A percentile compares a stretch with the other conserved stretches of the same genome.
phyloP scores from a whole-genome alignment of 371 early-diverging fungal genomes.

The Vairimorpha necatrix region DNA sequence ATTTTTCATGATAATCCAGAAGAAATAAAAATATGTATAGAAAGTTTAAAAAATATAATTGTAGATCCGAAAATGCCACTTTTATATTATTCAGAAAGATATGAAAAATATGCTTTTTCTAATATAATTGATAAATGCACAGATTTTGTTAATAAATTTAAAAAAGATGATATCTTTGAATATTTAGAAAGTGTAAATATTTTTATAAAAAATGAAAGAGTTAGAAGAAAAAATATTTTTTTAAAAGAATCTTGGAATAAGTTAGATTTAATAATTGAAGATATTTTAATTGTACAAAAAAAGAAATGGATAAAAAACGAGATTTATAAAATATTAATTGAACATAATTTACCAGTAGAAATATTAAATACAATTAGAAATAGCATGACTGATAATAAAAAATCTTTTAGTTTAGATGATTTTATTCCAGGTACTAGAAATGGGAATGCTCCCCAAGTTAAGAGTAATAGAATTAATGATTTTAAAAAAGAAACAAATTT shows the following conservation, averaged over 20 bases:
- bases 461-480: neutral
- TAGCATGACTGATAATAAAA: neutral
- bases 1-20: conserved; percentile 13
- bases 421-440: neutral
- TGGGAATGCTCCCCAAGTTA: neutral
- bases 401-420: neutral
- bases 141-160: neutral
- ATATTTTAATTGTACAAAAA: conserved; percentile 28
- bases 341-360: conserved; percentile 31
- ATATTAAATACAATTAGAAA: conserved; percentile 12
- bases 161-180: neutral
- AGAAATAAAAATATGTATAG: conserved; percentile 9
- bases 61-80: conserved; percentile 22
- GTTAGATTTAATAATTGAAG: conserved; percentile 22
- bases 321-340: conserved; percentile 19
- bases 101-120: conserved; percentile 39
- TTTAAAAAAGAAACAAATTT: neutral
- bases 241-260: conserved; percentile 31
- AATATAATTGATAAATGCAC: conserved; percentile 30
- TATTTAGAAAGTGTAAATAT: conserved; percentile 5
- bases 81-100: conserved; percentile 43
- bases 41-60: conserved; percentile 26
- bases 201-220: conserved; percentile 14
- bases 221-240: conserved; percentile 15
- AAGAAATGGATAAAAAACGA: conserved; percentile 22